These are phyloP conservation scores for Arthrinium puccinioides DNA, from an alignment of 2,329 filamentous ascomycete genomes.

Conservation along the genomic window DNA sequence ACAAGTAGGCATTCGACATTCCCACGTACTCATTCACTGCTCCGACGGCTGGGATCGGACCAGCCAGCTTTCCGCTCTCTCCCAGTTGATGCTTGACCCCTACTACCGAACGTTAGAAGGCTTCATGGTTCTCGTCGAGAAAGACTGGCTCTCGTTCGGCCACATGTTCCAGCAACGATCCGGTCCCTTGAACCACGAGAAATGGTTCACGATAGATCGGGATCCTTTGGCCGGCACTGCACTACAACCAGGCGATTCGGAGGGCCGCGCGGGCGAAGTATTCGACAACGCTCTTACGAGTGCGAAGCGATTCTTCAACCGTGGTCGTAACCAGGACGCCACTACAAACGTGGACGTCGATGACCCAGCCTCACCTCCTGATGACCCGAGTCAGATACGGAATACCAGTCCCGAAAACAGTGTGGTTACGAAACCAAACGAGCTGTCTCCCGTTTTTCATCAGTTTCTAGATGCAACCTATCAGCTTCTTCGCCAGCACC, in stretches of 20 bases:
- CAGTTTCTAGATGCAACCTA: slow-evolving; percentile 95
- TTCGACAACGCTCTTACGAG: slow-evolving; percentile 80
- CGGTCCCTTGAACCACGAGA: slow-evolving; percentile 80
- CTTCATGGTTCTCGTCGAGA: slow-evolving; percentile 90
- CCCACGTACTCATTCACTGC: slow-evolving; percentile 93
- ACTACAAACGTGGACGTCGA: slow-evolving; percentile 45
- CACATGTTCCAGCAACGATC: slow-evolving; percentile 96
- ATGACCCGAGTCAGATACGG: slow-evolving; percentile 21
- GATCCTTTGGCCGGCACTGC: slow-evolving; percentile 63
- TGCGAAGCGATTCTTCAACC: slow-evolving; percentile 85
- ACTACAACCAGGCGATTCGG: slow-evolving; percentile 54
- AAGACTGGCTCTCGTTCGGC: slow-evolving; percentile 96
- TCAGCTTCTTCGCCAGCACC: slow-evolving; percentile 79
- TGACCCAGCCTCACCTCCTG: slow-evolving; percentile 16
- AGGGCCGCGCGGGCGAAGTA: slow-evolving; percentile 58
- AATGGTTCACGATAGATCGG: slow-evolving; percentile 86
- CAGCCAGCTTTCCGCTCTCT: slow-evolving; percentile 83
- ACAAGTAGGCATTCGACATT: slow-evolving; percentile 85
- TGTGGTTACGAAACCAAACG: slow-evolving; percentile 74
- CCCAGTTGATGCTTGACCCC: slow-evolving; percentile 89
- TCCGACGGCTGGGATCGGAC: slow-evolving; percentile 98
- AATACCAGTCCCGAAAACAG: slow-evolving; percentile 39
- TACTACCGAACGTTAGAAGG: slow-evolving; percentile 92
- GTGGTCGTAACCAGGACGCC: slow-evolving; percentile 48
- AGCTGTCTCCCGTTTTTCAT: slow-evolving; percentile 93